Conservation (phyloP, 305 asterid species). For the Caryopteris hybrid region DNA sequence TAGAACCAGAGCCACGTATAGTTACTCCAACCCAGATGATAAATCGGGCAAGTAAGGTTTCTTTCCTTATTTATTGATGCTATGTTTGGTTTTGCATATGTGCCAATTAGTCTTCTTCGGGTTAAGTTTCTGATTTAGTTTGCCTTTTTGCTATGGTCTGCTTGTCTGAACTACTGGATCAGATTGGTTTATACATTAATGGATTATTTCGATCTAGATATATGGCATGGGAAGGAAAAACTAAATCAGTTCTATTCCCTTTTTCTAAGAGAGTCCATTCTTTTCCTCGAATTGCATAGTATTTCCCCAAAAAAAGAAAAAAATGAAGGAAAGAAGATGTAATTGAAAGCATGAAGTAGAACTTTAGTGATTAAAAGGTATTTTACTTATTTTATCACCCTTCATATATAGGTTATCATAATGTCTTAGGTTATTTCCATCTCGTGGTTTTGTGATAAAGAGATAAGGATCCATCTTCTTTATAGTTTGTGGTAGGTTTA, state of each 20-base stretch:
- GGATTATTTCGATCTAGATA: not conserved
- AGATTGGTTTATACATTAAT: not conserved
- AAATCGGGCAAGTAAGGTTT: conserved; percentile 67
- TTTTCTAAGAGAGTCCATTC: not conserved
- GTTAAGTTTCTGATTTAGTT: not conserved
- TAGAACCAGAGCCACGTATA: conserved; percentile 70
- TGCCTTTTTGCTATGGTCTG: not conserved
- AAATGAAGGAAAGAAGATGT: not conserved
- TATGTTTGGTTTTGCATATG: conserved; percentile 17
- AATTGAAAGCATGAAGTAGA: not conserved
- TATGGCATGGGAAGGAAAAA: not conserved
- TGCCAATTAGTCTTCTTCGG: not conserved
- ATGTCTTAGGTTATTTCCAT: not conserved
- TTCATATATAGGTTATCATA: not conserved
- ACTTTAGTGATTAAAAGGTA: not conserved
- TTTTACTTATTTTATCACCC: not conserved
- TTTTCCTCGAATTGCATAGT: not conserved
- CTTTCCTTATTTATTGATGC: not conserved
- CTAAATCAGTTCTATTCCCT: no score
- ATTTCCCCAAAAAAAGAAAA: not conserved
- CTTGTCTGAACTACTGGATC: not conserved
- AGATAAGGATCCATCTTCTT: not conserved
- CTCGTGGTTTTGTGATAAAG: not conserved
- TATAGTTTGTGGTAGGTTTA: not conserved
- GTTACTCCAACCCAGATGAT: conserved; percentile 92